Conservation (phyloP, 208 protist genomes). For the Leishmania aethiopica region DNA sequence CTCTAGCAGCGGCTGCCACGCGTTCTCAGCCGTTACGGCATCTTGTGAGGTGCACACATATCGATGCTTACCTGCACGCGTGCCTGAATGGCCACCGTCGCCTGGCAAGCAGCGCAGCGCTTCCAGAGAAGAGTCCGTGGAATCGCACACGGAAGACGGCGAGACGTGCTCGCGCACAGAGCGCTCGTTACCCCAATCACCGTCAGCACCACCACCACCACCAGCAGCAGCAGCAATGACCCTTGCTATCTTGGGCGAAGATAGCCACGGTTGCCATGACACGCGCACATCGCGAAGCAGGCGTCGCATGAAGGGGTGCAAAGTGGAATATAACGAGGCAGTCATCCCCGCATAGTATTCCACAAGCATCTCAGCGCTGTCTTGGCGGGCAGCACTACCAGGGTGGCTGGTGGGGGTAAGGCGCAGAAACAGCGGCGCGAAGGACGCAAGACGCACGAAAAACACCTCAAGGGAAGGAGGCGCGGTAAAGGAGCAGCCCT, state of each 20-base stretch:
- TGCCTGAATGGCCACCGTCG: background rate
- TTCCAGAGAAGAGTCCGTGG: background rate
- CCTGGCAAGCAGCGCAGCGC: background rate
- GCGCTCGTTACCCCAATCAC: background rate
- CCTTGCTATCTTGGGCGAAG: background rate
- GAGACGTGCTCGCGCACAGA: background rate
- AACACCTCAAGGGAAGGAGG: background rate
- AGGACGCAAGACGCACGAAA: background rate
- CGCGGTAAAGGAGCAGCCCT: background rate
- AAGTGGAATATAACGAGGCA: background rate
- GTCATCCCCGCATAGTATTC: conserved; percentile 1
- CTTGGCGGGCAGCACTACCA: background rate
- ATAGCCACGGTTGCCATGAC: conserved; percentile 29
- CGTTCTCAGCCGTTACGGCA: background rate
- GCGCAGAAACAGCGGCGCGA: conserved; percentile 12
- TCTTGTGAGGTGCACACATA: too few relatives aligned
- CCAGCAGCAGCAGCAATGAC: background rate
- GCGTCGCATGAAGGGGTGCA: conserved; percentile 2
- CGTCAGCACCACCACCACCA: background rate
- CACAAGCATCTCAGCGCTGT: background rate
- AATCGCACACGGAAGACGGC: background rate
- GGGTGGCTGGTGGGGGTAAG: background rate
- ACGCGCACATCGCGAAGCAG: conserved; percentile 13
- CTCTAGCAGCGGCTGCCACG: conserved; percentile 14
- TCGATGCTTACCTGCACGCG: background rate